These are phyloP conservation scores for Quercus berberidifolia DNA, from an alignment of 306 rosid genomes.

Conservation along the genomic window DNA sequence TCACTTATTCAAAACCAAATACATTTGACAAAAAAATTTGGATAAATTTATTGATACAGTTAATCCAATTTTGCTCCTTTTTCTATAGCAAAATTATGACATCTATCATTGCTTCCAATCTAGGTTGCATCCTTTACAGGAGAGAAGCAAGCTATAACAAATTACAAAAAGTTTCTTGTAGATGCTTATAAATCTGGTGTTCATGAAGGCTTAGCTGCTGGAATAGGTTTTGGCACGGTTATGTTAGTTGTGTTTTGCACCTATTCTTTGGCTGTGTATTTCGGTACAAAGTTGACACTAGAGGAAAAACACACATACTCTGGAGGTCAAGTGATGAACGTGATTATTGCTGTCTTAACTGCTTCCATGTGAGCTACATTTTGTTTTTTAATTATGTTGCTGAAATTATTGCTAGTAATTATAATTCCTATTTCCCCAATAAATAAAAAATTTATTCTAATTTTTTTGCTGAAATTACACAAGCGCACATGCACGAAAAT, in stretches of 20 bases:
- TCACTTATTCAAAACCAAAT: background rate
- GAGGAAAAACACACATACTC: slow-evolving; percentile 14
- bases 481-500: background rate
- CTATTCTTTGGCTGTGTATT: slow-evolving; percentile 23
- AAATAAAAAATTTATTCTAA: background rate
- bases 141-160: slow-evolving; percentile 23
- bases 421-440: background rate
- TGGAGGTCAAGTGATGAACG: slow-evolving; percentile 26
- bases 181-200: slow-evolving; percentile 22
- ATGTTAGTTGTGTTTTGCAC: slow-evolving; percentile 5
- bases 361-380: slow-evolving; percentile 21
- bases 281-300: slow-evolving; percentile 17
- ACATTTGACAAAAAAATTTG: background rate
- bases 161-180: slow-evolving; percentile 7
- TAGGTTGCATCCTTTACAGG: slow-evolving; percentile 34
- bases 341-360: slow-evolving; percentile 23
- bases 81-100: background rate
- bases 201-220: slow-evolving; percentile 19
- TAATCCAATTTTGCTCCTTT: background rate
- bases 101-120: background rate
- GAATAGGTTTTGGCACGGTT: slow-evolving; percentile 18
- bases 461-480: background rate
- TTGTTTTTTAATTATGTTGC: background rate
- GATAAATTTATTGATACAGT: background rate
- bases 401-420: background rate